Evolutionary conservation across 768 basidiomycete genomes (phyloP), one percentile per base, ranked within the genome.

Genomic region (Tulasnella sp.): DNA sequence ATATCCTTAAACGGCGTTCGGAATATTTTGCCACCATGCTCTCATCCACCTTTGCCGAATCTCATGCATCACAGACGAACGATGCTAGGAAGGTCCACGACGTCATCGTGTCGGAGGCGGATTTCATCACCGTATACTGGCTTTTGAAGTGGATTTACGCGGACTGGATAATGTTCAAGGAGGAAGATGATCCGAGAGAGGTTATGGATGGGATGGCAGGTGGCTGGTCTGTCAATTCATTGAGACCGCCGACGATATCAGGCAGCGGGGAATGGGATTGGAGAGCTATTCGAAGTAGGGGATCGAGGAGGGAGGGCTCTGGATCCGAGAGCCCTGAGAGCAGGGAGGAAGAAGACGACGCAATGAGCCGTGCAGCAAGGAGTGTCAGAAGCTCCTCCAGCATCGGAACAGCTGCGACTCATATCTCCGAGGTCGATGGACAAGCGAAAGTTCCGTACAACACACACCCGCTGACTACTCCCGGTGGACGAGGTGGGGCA

Each of bases 11-110:
- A 50, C 76, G 79, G 10, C 75, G 86, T n/a, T 85, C 85, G 13
- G 86, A 88, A 62, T 89, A 88, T 66, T 88, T 88, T 64, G 76
- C 80, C 3, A 85, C 83, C 0, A 84, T 88, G 79, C 75, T 89
- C 10, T 72, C 78, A 21, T 86, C 85, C 0, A 76, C 82, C 0
- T 90, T 88, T 66, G 69, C 80, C n/a, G 86, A 88, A 70, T 82
- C 71, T 17, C 65, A 72, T 27, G 60, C 62, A 21, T 58, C 52
- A 17, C 30, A 68, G 8, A 30, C 10, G 8, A 30, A 50, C 19
- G 24, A 44, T 41, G 11, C 55, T 2, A 27, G 82, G 60, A 81
- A 83, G 65, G 64, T 81, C 0, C 79, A 81, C 67, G 84, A 80
- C 1, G 70, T 88, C 51, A 73, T 85, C n/a, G 82, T 88, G 5